Conservation (phyloP, 2,329 filamentous ascomycete genomes). For the Geosmithia flava region DNA sequence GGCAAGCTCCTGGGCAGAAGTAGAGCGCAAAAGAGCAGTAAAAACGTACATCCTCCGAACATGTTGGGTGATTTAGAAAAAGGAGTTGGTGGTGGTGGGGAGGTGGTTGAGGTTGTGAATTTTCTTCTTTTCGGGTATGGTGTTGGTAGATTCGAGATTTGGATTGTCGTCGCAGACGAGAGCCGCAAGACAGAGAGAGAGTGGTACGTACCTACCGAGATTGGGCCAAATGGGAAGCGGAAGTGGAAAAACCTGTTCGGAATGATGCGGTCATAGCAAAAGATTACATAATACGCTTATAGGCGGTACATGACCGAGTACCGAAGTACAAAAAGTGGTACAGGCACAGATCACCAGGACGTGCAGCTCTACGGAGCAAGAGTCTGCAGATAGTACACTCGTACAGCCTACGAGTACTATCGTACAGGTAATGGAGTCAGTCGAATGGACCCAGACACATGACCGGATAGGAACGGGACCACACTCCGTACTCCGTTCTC, state of each 20-base stretch:
- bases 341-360: too few relatives aligned
- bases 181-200: too few relatives aligned
- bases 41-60: constrained; percentile 50
- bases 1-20: background rate
- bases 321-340: too few relatives aligned
- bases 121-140: background rate
- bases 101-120: background rate
- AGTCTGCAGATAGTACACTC: too few relatives aligned
- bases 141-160: background rate
- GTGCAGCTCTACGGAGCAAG: too few relatives aligned
- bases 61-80: constrained; percentile 24
- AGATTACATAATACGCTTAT: too few relatives aligned
- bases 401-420: too few relatives aligned
- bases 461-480: background rate
- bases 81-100: background rate
- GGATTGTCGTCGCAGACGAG: background rate
- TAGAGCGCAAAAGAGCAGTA: background rate
- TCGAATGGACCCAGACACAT: background rate
- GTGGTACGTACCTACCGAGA: too few relatives aligned
- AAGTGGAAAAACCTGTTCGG: too few relatives aligned
- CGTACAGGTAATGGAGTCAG: background rate
- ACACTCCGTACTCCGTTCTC: background rate
- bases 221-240: too few relatives aligned
- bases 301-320: too few relatives aligned
- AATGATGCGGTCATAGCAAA: too few relatives aligned